A percentile compares a stretch with the other conserved stretches of the same genome.
phyloP scores from a whole-genome alignment of 768 basidiomycete genomes.

The Hortiboletus flavorubellus region DNA sequence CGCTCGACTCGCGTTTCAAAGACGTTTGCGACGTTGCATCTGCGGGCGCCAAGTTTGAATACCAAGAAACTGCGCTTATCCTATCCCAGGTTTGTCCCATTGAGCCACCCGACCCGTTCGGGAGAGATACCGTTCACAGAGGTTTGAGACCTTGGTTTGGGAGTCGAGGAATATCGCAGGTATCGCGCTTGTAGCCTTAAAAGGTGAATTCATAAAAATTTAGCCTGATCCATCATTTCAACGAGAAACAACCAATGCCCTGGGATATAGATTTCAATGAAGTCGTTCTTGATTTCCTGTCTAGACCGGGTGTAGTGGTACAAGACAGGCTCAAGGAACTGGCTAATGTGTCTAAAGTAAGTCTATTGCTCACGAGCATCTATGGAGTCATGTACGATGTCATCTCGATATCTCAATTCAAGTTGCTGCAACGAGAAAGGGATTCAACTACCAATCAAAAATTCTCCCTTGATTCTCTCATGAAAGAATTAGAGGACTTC shows the following conservation, averaged over 20 bases:
- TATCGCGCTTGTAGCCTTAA: conserved; percentile 12
- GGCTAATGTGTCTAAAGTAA: conserved; percentile 6
- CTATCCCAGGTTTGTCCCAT: conserved; percentile 9
- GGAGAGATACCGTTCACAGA: not conserved
- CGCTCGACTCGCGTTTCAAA: conserved; percentile 11
- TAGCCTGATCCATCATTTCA: not conserved
- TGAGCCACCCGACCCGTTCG: not conserved
- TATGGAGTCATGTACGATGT: not conserved
- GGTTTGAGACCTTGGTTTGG: conserved; percentile 15
- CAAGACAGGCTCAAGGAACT: conserved; percentile 18
- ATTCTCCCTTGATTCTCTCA: conserved; percentile 8
- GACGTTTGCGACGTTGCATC: conserved; percentile 11
- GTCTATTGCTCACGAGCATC: not conserved
- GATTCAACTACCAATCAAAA: conserved; percentile 2
- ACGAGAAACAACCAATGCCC: not conserved
- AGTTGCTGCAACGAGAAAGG: conserved; percentile 15
- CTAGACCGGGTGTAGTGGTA: conserved; percentile 2
- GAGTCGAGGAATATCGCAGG: conserved; percentile 17
- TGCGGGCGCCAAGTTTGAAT: conserved; percentile 2
- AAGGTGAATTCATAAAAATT: conserved; percentile 1
- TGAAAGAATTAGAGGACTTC: conserved; percentile 11
- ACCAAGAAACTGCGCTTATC: conserved; percentile 3
- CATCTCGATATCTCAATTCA: not conserved
- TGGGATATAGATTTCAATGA: conserved; percentile 17
- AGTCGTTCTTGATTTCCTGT: conserved; percentile 18